Conservation (phyloP, 192 early-diverging fungal species). For the Dimargaris xerosporica region DNA sequence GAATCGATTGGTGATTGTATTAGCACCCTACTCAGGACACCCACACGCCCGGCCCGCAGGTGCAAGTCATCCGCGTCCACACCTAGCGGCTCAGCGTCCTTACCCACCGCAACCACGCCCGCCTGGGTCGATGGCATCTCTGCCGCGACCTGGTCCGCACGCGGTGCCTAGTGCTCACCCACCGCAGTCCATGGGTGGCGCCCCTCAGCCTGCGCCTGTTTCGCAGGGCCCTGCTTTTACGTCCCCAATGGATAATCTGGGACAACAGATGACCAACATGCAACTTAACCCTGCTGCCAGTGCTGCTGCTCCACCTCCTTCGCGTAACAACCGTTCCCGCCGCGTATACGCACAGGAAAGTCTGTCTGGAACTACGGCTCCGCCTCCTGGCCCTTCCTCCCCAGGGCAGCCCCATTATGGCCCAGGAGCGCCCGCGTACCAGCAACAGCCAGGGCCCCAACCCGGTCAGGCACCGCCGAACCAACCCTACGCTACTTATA, state of each 20-base stretch:
- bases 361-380: background rate
- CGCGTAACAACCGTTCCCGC: constrained; percentile 2
- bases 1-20: too few relatives aligned
- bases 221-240: background rate
- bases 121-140: background rate
- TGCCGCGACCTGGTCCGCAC: background rate
- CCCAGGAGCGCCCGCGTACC: background rate
- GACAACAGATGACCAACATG: constrained; percentile 12
- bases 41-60: background rate
- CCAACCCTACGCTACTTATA: constrained; percentile 15
- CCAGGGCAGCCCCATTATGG: background rate
- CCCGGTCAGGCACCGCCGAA: background rate
- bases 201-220: background rate
- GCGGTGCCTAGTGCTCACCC: constrained; percentile 8
- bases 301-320: background rate
- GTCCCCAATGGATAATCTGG: constrained; percentile 10
- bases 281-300: constrained; percentile 1
- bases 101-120: background rate
- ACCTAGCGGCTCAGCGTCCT: background rate
- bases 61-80: background rate
- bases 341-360: constrained; percentile 10
- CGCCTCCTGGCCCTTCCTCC: background rate
- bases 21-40: too few relatives aligned
- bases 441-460: background rate
- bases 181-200: background rate